Evolutionary conservation across 2,329 filamentous ascomycete genomes (phyloP).

Genomic region (Parastagonospora nodorum): DNA sequence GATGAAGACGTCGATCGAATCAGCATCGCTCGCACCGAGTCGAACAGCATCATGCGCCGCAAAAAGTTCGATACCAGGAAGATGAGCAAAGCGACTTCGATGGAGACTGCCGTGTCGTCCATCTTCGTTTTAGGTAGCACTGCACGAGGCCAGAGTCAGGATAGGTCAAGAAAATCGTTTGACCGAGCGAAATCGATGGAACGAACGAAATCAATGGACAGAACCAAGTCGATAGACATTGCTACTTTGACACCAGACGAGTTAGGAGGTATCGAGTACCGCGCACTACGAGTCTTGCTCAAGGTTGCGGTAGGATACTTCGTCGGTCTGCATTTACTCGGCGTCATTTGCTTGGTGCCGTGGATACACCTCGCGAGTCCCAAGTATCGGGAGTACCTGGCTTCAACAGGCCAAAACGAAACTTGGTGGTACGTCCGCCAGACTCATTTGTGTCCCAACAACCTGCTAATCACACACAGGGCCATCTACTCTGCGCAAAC

Average conservation of each 20-base stretch:
- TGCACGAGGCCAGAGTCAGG: conserved; percentile 11
- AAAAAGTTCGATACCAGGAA: conserved; percentile 11
- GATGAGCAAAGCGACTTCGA: conserved; percentile 41
- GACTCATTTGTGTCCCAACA: no score
- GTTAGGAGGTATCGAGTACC: not conserved
- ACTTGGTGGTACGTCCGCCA: conserved; percentile 55
- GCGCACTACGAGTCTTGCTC: not conserved
- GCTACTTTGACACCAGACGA: conserved; percentile 44
- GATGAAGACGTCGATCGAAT: conserved; percentile 14
- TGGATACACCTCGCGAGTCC: conserved; percentile 50
- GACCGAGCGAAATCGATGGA: no score
- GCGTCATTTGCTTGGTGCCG: conserved; percentile 34
- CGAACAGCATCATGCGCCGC: conserved; percentile 6
- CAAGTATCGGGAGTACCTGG: conserved; percentile 55
- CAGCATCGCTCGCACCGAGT: conserved; percentile 4
- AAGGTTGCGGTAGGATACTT: not conserved
- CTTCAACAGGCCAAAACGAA: conserved; percentile 48
- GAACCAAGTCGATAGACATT: conserved; percentile 49
- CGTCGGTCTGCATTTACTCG: not conserved
- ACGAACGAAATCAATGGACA: no score
- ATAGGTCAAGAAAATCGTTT: conserved; percentile 36
- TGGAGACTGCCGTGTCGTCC: conserved; percentile 48
- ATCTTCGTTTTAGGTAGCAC: conserved; percentile 45
- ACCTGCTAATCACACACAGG: not conserved
- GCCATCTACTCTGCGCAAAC: not conserved